Evolutionary conservation across 148 eudicot species (phyloP), one percentile per base, ranked within the genome.

Genomic region (Pharnaceum exiguum): DNA sequence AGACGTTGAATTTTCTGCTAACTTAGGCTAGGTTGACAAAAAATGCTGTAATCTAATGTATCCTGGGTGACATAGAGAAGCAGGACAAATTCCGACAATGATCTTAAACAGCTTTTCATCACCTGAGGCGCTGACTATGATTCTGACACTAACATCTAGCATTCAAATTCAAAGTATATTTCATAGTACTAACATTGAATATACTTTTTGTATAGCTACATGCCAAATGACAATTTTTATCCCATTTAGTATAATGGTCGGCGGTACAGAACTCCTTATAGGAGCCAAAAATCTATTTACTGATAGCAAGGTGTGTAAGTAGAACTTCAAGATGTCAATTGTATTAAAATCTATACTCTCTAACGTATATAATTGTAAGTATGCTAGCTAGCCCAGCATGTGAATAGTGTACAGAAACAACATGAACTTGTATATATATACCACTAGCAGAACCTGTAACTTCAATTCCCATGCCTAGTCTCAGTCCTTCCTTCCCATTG

Each of bases 91-190:
- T 37, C 47, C 36, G 24, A 17, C 21, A 17, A 38, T 17, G 29
- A 48, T 60, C 21, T 60, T 33, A 50, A 29, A 28, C 55, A n/a
- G 35, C 8, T 51, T n/a, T n/a, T n/a, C n/a, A 8, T 10, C 7
- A 17, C 27, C 45, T 39, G n/a, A n/a, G n/a, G n/a, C n/a, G n/a
- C n/a, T 38, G 46, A 22, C 16, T 19, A 29, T 30, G 22, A 21
- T 15, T 19, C 37, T 46, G 65, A 33, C 24, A 46, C 65, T 18
- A 50, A 39, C 28, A 23, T 36, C 17, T n/a, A 19, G 15, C 10
- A 40, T 62, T 62, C 66, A 62, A 51, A 62, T 62, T 62, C 66
- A 62, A 62, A 61, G 19, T n/a, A 7, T 27, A 23, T 39, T 23
- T 19, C 39, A 50, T 7, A 26, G 21, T 51, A 18, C 30, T 9